Evolutionary conservation across 2,329 filamentous ascomycete species (phyloP), one percentile per base, ranked within the genome.

Genomic region (Fusarium setosum): DNA sequence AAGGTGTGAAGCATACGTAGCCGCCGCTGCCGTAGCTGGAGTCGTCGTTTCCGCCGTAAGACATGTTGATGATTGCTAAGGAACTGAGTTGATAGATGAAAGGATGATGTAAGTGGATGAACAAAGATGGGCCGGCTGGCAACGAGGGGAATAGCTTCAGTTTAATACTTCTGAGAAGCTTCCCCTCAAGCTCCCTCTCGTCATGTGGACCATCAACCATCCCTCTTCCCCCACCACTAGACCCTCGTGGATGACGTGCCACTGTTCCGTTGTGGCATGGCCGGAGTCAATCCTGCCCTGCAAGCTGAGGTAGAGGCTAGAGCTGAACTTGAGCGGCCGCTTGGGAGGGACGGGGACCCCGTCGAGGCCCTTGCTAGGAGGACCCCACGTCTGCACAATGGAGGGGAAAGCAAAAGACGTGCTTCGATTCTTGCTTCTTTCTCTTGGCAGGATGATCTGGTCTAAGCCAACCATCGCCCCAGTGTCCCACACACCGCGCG

Each of bases 1-100:
- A n/a, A 13, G 4, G 40, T 8, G 23, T 24, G 11, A 63, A 48
- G 48, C 72, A 35, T 63, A 73, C 71, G 63, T 65, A 70, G 61
- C 70, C 74, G 57, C 75, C 72, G 54, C 71, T 70, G 63, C 68
- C 68, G 54, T 72, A 74, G 60, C 73, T 69, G 61, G 74, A 74
- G 73, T 74, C 75, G 68, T 76, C 75, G 77, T 82, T 78, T 64
- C 78, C 74, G 72, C 77, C 75, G 79, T 81, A 83, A 79, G 82
- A 84, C 83, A 84, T 82, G 54, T 31, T 79, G 69, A 65, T 45
- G 31, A 40, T 60, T 51, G 49, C 54, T 23, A 15, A 50, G 40
- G 20, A 32, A 37, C 12, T 42, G 37, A 29, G 40, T 40, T 55
- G 45, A 48, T 53, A 40, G 48, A 42, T 35, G 31, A 51, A 21